phyloP scores from a whole-genome alignment of 1,139 yeast species.

The Candida tetrigidarum region DNA sequence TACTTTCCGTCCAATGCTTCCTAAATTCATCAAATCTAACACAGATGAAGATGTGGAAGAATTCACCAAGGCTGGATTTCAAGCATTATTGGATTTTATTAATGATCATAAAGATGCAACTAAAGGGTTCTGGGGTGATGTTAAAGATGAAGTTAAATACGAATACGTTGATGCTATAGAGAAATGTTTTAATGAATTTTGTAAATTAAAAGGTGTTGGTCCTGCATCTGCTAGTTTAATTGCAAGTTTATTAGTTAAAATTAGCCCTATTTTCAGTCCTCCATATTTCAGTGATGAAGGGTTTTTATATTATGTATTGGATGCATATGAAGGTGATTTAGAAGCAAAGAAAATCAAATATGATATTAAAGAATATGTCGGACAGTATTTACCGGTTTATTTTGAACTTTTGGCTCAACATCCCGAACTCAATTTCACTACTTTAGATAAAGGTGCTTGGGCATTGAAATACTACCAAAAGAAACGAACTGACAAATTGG shows the following conservation, averaged over 20 bases:
- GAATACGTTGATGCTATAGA: constrained; percentile 25
- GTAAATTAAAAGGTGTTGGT: constrained; percentile 50
- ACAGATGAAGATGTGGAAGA: constrained; percentile 28
- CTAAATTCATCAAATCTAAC: constrained; percentile 45
- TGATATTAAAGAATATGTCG: constrained; percentile 44
- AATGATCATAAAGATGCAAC: constrained; percentile 10
- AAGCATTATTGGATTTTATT: constrained; percentile 24
- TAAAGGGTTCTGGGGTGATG: constrained; percentile 15
- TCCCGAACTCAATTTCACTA: constrained; percentile 19
- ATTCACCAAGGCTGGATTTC: constrained; percentile 34
- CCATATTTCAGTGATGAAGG: constrained; percentile 57
- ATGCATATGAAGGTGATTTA: constrained; percentile 29
- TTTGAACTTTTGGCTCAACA: constrained; percentile 20
- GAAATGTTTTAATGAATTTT: constrained; percentile 30
- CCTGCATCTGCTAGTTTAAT: constrained; percentile 55
- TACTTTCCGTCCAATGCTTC: constrained; percentile 48
- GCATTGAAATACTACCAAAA: constrained; percentile 35
- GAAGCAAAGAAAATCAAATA: constrained; percentile 38
- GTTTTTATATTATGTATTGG: constrained; percentile 40
- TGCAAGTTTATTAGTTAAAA: constrained; percentile 32
- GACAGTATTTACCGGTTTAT: constrained; percentile 34
- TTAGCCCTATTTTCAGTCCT: constrained; percentile 32
- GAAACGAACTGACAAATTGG: constrained; percentile 27
- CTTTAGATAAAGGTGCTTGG: constrained; percentile 44
- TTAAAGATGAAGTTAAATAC: constrained; percentile 9